phyloP scores from a whole-genome alignment of 2,329 filamentous ascomycete species.

The Curvularia hawaiiensis region DNA sequence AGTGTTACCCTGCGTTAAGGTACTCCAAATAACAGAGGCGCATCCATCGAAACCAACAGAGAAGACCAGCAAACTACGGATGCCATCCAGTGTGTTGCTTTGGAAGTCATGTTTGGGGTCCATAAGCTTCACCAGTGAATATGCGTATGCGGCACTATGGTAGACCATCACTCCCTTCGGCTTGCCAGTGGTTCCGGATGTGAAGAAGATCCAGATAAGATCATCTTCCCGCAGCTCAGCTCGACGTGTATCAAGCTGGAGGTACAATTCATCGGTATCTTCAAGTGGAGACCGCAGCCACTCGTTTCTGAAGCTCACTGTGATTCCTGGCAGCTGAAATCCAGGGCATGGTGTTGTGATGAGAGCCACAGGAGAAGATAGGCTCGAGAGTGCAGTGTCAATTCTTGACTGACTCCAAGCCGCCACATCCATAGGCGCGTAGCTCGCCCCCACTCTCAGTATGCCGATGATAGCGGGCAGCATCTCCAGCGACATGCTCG shows the following conservation, averaged over 20 bases:
- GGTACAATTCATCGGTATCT: neutral
- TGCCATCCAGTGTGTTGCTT: too few species aligned
- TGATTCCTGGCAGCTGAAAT: conserved; percentile 2
- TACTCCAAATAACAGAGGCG: conserved; percentile 3
- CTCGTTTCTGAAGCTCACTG: conserved; percentile 11
- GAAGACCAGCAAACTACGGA: conserved; percentile 4
- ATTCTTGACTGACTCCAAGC: conserved; percentile 12
- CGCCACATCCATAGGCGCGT: conserved; percentile 19
- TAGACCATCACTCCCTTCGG: conserved; percentile 26
- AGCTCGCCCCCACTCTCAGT: conserved; percentile 14
- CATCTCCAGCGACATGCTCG: conserved; percentile 17
- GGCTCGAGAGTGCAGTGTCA: conserved; percentile 1
- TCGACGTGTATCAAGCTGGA: neutral
- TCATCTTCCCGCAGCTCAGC: neutral
- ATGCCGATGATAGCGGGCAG: conserved; percentile 18
- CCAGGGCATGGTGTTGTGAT: conserved; percentile 3
- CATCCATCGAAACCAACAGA: conserved; percentile 15
- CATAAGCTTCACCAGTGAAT: too few species aligned
- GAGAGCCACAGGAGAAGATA: neutral
- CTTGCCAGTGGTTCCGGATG: conserved; percentile 26
- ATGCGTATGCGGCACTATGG: conserved; percentile 6
- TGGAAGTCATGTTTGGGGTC: too few species aligned
- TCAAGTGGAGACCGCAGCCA: conserved; percentile 6
- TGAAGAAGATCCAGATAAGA: conserved; percentile 24
- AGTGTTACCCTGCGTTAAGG: conserved; percentile 4